Base-by-base conservation (phyloP, 2,329 filamentous ascomycete genomes). In the Fusarium brevicatenulatum region DNA sequence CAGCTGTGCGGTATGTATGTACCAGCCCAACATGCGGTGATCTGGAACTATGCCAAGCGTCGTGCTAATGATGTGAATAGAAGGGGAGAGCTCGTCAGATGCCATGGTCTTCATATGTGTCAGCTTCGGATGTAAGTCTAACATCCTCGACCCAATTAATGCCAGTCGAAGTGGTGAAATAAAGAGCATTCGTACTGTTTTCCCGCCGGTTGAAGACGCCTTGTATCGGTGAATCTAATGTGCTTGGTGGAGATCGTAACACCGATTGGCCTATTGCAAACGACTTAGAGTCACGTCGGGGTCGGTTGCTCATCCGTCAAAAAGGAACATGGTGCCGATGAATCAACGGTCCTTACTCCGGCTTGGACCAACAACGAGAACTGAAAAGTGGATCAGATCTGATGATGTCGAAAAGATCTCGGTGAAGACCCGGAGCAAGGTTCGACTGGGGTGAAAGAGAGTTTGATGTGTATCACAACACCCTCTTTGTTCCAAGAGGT, bases 391-490 rank as follows among this genome's bases (percentile, higher is more conserved):
- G 65, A 61, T 30, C 49, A 60, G 66, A 74, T 74, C 71, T 74
- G 65, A 52, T 72, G 65, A 72, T 74, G 72, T 36, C 34, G 66
- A 74, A 67, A 46, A 61, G 72, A 74, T 74, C 72, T 74, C 72
- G 72, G 72, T 74, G 72, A 75, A 74, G 72, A 50, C 65, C 71
- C 60, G 66, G 66, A 57, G 63, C 66, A 50, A 72, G 47, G 61
- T 49, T 49, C 36, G 43, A 60, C 43, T 60, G 39, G 57, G 62
- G 53, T 39, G 44, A 44, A 28, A 43, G 37, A 52, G 55, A 40
- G 43, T 70, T 64, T 70, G 46, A 37, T 54, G 68, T 40, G 42
- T 55, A 49, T 44, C 54, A 68, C 46, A 50, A 62, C 62, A 73
- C 63, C 63, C 57, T 57, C 57, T 42, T 64, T 57, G 13, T 42